Evolutionary conservation across 2,329 filamentous ascomycete species (phyloP).

Genomic region (Phaeosphaeriaceae sp.): DNA sequence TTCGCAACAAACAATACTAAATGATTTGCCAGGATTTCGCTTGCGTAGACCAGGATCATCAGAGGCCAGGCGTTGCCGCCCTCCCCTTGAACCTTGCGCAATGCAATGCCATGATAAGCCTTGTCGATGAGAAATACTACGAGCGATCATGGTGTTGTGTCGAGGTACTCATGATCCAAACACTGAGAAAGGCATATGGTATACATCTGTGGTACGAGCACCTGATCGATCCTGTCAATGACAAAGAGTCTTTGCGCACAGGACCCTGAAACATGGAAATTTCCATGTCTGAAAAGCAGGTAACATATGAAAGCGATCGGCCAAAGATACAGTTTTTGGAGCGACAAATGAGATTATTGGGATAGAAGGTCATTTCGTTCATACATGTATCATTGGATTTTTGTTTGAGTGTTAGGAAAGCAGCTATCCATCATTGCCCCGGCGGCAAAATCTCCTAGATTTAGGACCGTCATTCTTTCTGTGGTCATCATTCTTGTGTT

Average conservation of each 20-base stretch:
- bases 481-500: no score
- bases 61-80: conserved; percentile 40
- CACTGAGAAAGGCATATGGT: conserved; percentile 39
- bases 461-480: no score
- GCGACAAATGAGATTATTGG: conserved; percentile 14
- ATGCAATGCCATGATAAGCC: conserved; percentile 51
- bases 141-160: conserved; percentile 50
- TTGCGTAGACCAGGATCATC: conserved; percentile 49
- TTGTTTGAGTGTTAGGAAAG: no score
- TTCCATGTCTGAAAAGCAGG: conserved; percentile 14
- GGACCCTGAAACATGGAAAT: conserved; percentile 12
- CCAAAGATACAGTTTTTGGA: conserved; percentile 17
- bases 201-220: conserved; percentile 44
- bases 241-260: conserved; percentile 2
- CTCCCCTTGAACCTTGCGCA: conserved; percentile 50
- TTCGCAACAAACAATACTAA: background rate
- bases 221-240: conserved; percentile 2
- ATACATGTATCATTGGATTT: no score
- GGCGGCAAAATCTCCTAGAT: no score
- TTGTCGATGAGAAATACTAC: conserved; percentile 47
- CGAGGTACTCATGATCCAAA: conserved; percentile 45
- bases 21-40: conserved; percentile 39
- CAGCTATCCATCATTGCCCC: no score
- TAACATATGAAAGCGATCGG: conserved; percentile 14
- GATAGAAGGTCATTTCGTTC: no score